phyloP scores from a whole-genome alignment of 805 yeast genomes.

The Candida adriatica region DNA sequence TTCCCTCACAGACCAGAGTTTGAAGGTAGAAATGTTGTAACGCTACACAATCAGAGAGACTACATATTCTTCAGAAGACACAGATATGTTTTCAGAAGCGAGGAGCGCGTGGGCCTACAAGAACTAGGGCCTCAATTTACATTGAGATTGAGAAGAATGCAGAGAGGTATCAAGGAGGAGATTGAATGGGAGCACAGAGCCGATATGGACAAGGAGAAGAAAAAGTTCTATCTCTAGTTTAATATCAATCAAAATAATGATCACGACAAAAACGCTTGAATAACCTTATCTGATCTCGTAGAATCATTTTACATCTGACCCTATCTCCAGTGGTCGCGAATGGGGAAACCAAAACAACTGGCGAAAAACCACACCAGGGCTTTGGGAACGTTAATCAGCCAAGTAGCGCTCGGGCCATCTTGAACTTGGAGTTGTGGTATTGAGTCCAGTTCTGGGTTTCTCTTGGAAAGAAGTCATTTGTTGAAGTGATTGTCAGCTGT shows the following conservation, averaged over 20 bases:
- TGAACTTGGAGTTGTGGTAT: no score
- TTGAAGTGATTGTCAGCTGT: no score
- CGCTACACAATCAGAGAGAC: conserved; percentile 94
- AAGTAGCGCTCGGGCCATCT: no score
- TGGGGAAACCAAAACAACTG: no score
- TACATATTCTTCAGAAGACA: conserved; percentile 93
- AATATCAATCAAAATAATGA: conserved; percentile 1
- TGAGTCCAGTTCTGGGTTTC: no score
- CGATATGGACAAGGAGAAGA: conserved; percentile 94
- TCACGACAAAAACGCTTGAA: no score
- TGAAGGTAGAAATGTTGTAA: conserved; percentile 92
- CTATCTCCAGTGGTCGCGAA: no score
- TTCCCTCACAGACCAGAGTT: conserved; percentile 93
- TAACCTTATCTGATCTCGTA: no score
- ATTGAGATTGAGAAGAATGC: conserved; percentile 77
- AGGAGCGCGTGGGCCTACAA: conserved; percentile 89
- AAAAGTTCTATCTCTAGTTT: conserved; percentile 70
- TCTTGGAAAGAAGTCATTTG: no score
- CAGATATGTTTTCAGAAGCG: conserved; percentile 82
- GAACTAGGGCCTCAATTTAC: conserved; percentile 98
- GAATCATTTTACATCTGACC: no score
- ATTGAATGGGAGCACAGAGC: conserved; percentile 95
- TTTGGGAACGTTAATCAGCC: no score
- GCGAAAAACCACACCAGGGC: no score
- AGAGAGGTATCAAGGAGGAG: conserved; percentile 87